Evolutionary conservation across 306 rosid species (phyloP), one percentile per base, ranked within the genome.

Genomic region (Neltuma alba): DNA sequence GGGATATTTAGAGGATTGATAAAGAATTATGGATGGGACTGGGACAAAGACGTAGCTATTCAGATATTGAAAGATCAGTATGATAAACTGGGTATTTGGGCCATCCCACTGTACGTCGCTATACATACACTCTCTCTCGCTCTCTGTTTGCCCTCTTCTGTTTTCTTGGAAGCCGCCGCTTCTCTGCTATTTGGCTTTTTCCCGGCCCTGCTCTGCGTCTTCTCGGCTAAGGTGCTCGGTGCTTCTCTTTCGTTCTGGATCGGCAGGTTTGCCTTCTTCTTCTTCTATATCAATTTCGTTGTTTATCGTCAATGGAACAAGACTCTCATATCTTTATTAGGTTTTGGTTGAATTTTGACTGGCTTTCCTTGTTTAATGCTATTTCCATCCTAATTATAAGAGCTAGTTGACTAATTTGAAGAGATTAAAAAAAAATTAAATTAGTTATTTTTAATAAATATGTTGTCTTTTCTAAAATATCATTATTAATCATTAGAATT

Each of bases 191-290:
- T 95, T 73, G 99, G 97, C 33, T 95, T 90, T 86, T 61, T 90
- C 72, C 89, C 93, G 3, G 97, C 92, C 9, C 81, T 95, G 1
- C 77, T 88, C 36, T 93, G 89, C 70, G 99, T 95, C 84, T 91
- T 95, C 89, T 76, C 88, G 3, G 99, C 99, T 36, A 95, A 95
- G 91, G 45, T 95, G 23, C 92, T 93, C 20, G 99, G 92, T 2
- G 99, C 98, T 0, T 95, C 98, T 37, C 92, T 93, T 72, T 93
- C 99, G 1, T 95, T 95, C 81, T 85, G 85, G 80, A 81, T 95
- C 86, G 99, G 98, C 80, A 93, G 99, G 99, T 92, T 37, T 34
- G 60, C 4, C 47, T 27, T 33, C 47, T 27, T 33, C 34, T 27
- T 44, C 70, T 21, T 28, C 27, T 7, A 8, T 70, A 12, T 27